Base-by-base conservation (phyloP, 345 rosid genomes). In the Eucalyptus rudis region DNA sequence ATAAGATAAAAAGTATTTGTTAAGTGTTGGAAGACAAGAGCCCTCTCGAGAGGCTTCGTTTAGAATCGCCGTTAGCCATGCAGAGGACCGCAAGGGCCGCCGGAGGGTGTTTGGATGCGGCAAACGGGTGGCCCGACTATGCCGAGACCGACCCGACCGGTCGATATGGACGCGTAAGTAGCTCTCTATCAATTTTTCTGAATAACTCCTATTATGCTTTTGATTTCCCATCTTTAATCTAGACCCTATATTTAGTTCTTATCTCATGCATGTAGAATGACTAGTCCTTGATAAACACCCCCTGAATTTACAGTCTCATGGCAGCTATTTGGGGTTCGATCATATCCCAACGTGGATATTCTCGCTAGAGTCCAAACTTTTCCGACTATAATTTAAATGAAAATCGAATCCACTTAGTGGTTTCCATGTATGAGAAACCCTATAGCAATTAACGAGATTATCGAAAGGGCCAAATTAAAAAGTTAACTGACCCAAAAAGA, bases 91-190 rank as follows among this genome's bases (percentile, higher is more conserved):
- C 89, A 43, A 89, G 90, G 87, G 50, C 86, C 10, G 90, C 92
- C 44, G 87, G 50, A 64, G 92, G 94, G 62, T 88, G 87, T 86
- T 87, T 87, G 58, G 93, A 89, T 86, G 94, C 90, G 49, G 92
- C 88, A 17, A 90, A 89, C 52, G 27, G 90, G 7, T 90, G 89
- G 84, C 89, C 87, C 80, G 90, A 91, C 49, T 97, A 96, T 86
- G 98, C 92, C 17, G 99, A 97, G 90, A 94, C 95, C 16, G 99
- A 96, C 89, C 99, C 99, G 79, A 93, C 99, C 12, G 95, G 96
- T 90, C 99, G 99, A 6, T 97, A 96, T 59, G 96, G 98, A 27
- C 98, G 98, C 83, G 99, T 97, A 96, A 94, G 99, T 92, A 87
- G 43, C 33, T 56, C 44, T 16, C 29, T 27, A 50, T 20, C 66